Evolutionary conservation across 129 eudicot species (phyloP), one percentile per base, ranked within the genome.

Genomic region (Artemisia annua): DNA sequence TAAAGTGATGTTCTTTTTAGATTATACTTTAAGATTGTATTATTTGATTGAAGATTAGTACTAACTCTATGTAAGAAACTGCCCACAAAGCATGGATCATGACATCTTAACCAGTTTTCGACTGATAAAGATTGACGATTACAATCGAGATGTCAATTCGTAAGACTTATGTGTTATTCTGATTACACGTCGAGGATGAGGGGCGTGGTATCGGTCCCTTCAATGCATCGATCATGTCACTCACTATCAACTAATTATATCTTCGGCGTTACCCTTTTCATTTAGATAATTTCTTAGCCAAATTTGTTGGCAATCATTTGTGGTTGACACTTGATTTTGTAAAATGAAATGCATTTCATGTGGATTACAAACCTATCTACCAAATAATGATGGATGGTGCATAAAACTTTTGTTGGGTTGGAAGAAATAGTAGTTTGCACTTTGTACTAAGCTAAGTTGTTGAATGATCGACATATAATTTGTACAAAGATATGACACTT

Each of bases 241-340:
- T 66, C 71, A 12, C 6, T 18, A 0, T 48, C 54, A 11, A 46
- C 32, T 11, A 66, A 66, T 66, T 11, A 18, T 4, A 65, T 65
- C 54, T 11, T 35, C 20, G 12, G 20, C 30, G 16, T 64, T 65
- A 3, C 3, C 11, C 11, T 46, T 66, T 18, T 17, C 15, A 11
- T 24, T n/a, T 18, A 43, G 14, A 28, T 8, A 18, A 7, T 3
- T 39, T 11, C 24, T 64, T 15, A 18, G 19, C 70, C 3, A 66
- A 10, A 66, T 35, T 64, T 64, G 18, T 64, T 39, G n/a, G 17
- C 52, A 64, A 64, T 64, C 70, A 65, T 4, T 16, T 51, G 17
- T 14, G 28, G 17, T 51, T 19, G 14, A 56, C 43, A 68, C 60
- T 16, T 54, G 44, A 39, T 39, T 39, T 39, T 0, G 22, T 20